A percentile compares a stretch with the other conserved stretches of the same genome.
Conservation (phyloP, 345 rosid genomes). For the Crucihimalaya himalaica region DNA sequence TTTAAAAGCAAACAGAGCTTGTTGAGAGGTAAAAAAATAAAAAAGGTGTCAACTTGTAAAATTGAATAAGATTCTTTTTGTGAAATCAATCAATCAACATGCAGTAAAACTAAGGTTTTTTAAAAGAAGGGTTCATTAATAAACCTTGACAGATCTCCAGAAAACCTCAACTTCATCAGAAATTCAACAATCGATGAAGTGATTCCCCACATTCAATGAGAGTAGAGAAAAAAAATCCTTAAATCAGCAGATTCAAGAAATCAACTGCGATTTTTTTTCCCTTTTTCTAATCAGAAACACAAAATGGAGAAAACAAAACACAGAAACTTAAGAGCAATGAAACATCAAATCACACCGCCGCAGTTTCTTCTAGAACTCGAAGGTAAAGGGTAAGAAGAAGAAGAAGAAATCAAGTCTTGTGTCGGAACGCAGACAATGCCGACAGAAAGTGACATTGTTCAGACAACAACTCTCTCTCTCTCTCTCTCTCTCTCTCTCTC, state of each 20-base stretch:
- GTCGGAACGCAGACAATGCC: conserved; percentile 82
- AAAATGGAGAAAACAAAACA: conserved; percentile 11
- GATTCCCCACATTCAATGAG: conserved; percentile 43
- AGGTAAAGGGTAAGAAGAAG: conserved; percentile 25
- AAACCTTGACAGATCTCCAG: conserved; percentile 46
- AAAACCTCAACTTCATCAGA: conserved; percentile 60
- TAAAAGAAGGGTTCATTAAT: neutral
- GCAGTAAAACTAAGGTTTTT: conserved; percentile 19
- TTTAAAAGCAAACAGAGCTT: conserved; percentile 36
- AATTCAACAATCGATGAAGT: conserved; percentile 31
- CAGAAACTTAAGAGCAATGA: conserved; percentile 15
- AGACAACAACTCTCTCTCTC: conserved; percentile 54
- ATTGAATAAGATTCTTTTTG: conserved; percentile 23
- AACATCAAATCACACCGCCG: conserved; percentile 46
- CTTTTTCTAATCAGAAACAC: conserved; percentile 8
- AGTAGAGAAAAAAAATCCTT: neutral
- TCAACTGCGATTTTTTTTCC: neutral
- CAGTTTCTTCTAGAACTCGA: conserved; percentile 51
- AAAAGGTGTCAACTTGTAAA: conserved; percentile 34
- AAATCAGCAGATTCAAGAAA: conserved; percentile 28
- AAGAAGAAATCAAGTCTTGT: conserved; percentile 47
- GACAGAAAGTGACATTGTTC: conserved; percentile 89
- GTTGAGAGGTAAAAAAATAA: conserved; percentile 15
- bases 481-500: conserved; percentile 40
- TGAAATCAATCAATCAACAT: conserved; percentile 32